These are phyloP conservation scores for Cantharellus anzutake DNA, from an alignment of 768 basidiomycete species.

Conservation along the genomic window DNA sequence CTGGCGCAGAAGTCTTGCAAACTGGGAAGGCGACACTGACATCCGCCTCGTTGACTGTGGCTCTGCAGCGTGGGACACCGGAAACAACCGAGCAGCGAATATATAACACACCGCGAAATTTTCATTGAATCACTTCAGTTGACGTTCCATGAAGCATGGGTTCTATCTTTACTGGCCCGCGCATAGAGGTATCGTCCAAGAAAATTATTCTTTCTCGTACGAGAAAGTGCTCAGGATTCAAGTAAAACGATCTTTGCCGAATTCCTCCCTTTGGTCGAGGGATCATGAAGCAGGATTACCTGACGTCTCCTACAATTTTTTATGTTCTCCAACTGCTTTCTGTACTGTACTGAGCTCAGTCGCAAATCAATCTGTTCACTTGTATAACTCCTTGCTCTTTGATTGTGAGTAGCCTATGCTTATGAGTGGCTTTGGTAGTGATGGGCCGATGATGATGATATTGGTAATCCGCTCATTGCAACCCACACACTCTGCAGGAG, in stretches of 20 bases:
- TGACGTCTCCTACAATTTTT: constrained; percentile 7
- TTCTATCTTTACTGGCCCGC: neutral
- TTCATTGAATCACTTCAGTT: neutral
- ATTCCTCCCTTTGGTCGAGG: constrained; percentile 6
- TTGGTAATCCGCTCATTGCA: constrained; percentile 10
- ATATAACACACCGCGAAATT: neutral
- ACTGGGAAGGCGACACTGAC: constrained; percentile 37
- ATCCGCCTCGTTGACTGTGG: neutral
- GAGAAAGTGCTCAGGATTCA: neutral
- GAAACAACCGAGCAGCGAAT: neutral
- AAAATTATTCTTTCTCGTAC: neutral
- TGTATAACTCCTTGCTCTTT: neutral
- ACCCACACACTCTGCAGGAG: constrained; percentile 1
- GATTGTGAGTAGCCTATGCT: too few species aligned
- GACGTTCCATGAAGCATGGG: neutral
- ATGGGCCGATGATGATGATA: constrained; percentile 7
- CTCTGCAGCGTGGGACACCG: neutral
- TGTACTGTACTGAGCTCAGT: neutral
- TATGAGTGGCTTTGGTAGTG: too few species aligned
- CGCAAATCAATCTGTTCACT: neutral
- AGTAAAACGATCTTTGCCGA: constrained; percentile 10
- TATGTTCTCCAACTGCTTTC: neutral
- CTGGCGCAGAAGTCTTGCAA: constrained; percentile 55
- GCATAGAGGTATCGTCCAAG: neutral
- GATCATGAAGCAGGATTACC: constrained; percentile 11